Conservation (phyloP, 306 rosid genomes). For the Trifolium subterraneum region DNA sequence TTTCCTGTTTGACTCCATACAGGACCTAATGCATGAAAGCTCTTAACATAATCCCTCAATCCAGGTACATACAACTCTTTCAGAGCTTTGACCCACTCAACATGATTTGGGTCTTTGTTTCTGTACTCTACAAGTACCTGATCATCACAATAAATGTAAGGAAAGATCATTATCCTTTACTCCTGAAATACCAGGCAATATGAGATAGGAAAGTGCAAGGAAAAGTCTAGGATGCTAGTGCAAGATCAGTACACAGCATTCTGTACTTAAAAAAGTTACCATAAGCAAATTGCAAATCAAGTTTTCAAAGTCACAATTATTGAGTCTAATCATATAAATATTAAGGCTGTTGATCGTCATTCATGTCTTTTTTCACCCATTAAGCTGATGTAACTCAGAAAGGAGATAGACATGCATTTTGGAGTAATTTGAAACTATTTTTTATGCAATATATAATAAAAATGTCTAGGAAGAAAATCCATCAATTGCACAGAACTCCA, state of each 20-base stretch:
- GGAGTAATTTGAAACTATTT: conserved; percentile 6
- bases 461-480: conserved; percentile 13
- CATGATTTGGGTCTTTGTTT: conserved; percentile 91
- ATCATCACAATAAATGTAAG: conserved; percentile 35
- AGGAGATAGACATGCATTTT: conserved; percentile 5
- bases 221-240: conserved; percentile 25
- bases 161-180: conserved; percentile 15
- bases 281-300: conserved; percentile 19
- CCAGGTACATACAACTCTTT: conserved; percentile 96
- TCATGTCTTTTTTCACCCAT: conserved; percentile 37
- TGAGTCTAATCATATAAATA: conserved; percentile 11
- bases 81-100: conserved; percentile 96
- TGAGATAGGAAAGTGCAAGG: conserved; percentile 17
- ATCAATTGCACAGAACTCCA: conserved; percentile 21
- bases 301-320: conserved; percentile 27
- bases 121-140: conserved; percentile 91
- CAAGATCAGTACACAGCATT: conserved; percentile 15
- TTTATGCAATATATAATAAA: conserved; percentile 23
- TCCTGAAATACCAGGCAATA: conserved; percentile 6
- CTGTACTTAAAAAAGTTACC: conserved; percentile 1
- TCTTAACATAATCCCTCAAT: conserved; percentile 88
- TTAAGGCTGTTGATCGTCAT: conserved; percentile 27
- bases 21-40: conserved; percentile 86
- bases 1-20: conserved; percentile 87
- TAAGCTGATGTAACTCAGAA: conserved; percentile 11